Percentiles rank a stretch among this genome's conserved stretches.
Conservation (phyloP, 768 basidiomycete species). For the Coprinopsis sp. region DNA sequence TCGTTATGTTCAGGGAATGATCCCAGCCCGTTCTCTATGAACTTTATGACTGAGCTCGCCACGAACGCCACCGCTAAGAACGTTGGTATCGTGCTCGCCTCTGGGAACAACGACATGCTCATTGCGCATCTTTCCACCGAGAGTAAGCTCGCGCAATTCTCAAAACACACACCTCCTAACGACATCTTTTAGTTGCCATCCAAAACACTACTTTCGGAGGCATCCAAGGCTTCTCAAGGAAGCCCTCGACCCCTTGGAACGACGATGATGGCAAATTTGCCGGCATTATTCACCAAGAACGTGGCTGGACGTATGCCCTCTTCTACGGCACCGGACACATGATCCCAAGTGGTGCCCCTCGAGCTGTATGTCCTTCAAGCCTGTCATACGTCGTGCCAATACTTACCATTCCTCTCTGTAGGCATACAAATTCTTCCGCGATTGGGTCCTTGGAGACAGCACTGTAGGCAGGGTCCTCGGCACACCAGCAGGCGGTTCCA, state of each 20-base stretch:
- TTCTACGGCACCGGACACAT: slow-evolving; percentile 41
- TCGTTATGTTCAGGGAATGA: background rate
- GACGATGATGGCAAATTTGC: slow-evolving; percentile 55
- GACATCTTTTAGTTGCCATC: slow-evolving; percentile 42
- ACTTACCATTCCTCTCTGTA: slow-evolving; percentile 19
- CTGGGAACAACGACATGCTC: slow-evolving; percentile 67
- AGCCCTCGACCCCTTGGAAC: slow-evolving; percentile 65
- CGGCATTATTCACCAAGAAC: slow-evolving; percentile 72
- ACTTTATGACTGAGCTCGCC: slow-evolving; percentile 61
- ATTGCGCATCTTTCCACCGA: slow-evolving; percentile 61
- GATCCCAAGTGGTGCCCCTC: slow-evolving; percentile 32
- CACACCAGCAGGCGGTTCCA: slow-evolving; percentile 20
- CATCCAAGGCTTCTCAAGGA: slow-evolving; percentile 65
- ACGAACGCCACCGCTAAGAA: slow-evolving; percentile 52
- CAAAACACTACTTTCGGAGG: slow-evolving; percentile 82
- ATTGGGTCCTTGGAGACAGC: slow-evolving; percentile 65
- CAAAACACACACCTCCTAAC: background rate
- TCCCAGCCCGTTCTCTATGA: slow-evolving; percentile 29
- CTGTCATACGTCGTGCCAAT: background rate
- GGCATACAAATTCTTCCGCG: slow-evolving; percentile 58
- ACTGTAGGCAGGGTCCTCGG: slow-evolving; percentile 49
- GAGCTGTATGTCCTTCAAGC: slow-evolving; percentile 26
- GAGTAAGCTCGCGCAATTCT: slow-evolving; percentile 31
- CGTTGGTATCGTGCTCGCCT: slow-evolving; percentile 54
- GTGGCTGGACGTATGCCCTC: slow-evolving; percentile 55